Conservation (phyloP, 2,329 filamentous ascomycete genomes). For the Colletotrichum sp. region DNA sequence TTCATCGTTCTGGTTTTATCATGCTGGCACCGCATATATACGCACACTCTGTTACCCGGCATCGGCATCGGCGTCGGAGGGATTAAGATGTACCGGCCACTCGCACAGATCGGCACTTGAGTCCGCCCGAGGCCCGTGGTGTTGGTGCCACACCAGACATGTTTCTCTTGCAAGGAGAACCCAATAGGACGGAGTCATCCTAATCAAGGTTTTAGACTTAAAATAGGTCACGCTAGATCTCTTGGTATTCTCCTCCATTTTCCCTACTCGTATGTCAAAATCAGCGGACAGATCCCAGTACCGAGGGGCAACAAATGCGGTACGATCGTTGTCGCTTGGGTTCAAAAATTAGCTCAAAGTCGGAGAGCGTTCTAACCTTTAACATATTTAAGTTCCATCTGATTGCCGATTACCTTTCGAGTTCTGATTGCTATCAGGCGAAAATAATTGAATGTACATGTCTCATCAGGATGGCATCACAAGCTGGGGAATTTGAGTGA, state of each 20-base stretch:
- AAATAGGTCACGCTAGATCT: rapidly evolving
- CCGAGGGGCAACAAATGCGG: neutral
- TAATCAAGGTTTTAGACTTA: neutral
- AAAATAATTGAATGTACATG: neutral
- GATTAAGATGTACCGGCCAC: neutral
- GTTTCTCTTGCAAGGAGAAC: neutral
- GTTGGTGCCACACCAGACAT: neutral
- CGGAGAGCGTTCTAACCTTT: rapidly evolving
- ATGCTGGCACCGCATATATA: neutral
- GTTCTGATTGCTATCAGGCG: neutral
- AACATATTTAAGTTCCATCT: rapidly evolving
- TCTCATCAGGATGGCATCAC: neutral
- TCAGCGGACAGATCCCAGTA: neutral
- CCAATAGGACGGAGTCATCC: rapidly evolving
- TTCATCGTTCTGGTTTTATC: rapidly evolving
- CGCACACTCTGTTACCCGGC: neutral
- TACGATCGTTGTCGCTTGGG: rapidly evolving
- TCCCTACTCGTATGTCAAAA: too few species aligned
- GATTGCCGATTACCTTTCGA: rapidly evolving
- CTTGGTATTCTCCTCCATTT: too few species aligned
- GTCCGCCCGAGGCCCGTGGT: neutral
- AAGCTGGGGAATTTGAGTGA: rapidly evolving
- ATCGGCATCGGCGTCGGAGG: neutral
- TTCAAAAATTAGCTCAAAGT: neutral
- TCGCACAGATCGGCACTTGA: neutral